Conservation (phyloP, 2,329 filamentous ascomycete species). For the Alternaria arbusti region DNA sequence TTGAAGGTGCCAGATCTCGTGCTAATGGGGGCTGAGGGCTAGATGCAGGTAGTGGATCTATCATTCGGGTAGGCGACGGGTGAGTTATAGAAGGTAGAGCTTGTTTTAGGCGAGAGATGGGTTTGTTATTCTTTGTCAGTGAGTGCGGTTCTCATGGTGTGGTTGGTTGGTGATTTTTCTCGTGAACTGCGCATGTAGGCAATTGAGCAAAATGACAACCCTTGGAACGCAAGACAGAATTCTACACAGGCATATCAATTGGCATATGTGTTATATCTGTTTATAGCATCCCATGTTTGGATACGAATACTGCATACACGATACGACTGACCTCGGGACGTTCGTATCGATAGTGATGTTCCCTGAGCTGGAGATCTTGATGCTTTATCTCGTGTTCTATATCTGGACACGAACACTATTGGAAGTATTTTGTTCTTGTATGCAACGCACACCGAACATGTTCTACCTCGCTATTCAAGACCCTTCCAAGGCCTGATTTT, state of each 20-base stretch:
- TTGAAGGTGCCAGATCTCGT: not conserved
- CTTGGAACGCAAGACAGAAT: too few relatives aligned
- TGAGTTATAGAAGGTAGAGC: not conserved
- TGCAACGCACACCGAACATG: not conserved
- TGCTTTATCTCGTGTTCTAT: not conserved
- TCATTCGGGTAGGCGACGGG: not conserved
- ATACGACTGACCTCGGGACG: not conserved
- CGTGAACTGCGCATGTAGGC: not conserved
- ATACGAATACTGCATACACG: not conserved
- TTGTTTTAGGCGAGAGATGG: not conserved
- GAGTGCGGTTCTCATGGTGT: not conserved
- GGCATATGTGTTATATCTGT: not conserved
- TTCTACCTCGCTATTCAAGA: not conserved
- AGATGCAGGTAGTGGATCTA: not conserved
- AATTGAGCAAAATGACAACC: not conserved
- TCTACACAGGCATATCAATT: not conserved
- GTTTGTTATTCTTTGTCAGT: not conserved
- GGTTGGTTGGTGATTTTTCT: not conserved
- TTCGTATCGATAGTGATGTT: not conserved
- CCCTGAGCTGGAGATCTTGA: not conserved
- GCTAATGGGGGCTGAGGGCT: not conserved
- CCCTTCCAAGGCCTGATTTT: not conserved
- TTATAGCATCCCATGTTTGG: not conserved
- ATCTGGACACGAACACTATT: not conserved
- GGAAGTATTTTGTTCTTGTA: not conserved